These are phyloP conservation scores for Pinus taeda DNA, from an alignment of 75 land plant genomes.

Conservation along the genomic window DNA sequence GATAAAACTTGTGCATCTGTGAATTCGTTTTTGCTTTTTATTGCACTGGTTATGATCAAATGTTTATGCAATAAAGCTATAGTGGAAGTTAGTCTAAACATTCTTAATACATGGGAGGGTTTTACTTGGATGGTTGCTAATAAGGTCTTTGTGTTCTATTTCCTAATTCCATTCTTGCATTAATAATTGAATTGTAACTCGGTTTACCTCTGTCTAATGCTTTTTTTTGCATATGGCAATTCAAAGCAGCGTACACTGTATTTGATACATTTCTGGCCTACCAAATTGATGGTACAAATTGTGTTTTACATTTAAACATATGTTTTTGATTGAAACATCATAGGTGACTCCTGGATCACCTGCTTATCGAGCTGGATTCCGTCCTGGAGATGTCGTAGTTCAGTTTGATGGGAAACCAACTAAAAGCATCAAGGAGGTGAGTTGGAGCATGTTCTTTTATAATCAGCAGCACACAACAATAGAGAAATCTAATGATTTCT, in stretches of 20 bases:
- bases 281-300: too few species aligned
- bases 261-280: too few species aligned
- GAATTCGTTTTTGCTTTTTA: not conserved
- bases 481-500: not conserved
- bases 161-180: not conserved
- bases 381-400: slow-evolving; percentile 81
- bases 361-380: slow-evolving; percentile 82
- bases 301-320: not conserved
- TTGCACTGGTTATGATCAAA: not conserved
- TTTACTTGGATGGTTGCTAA: not conserved
- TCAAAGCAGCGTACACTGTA: too few species aligned
- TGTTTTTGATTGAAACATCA: not conserved
- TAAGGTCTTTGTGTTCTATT: not conserved
- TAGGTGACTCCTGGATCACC: slow-evolving; percentile 96
- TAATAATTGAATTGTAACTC: not conserved
- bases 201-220: not conserved
- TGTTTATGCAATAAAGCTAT: not conserved
- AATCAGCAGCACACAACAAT: not conserved
- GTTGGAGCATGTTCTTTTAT: not conserved
- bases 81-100: not conserved
- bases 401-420: slow-evolving; percentile 79
- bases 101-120: not conserved
- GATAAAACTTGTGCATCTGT: slow-evolving; percentile 2
- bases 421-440: slow-evolving; percentile 60
- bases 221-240: not conserved